Conservation (phyloP, 805 yeast species). For the Hanseniaspora valbyensis region DNA sequence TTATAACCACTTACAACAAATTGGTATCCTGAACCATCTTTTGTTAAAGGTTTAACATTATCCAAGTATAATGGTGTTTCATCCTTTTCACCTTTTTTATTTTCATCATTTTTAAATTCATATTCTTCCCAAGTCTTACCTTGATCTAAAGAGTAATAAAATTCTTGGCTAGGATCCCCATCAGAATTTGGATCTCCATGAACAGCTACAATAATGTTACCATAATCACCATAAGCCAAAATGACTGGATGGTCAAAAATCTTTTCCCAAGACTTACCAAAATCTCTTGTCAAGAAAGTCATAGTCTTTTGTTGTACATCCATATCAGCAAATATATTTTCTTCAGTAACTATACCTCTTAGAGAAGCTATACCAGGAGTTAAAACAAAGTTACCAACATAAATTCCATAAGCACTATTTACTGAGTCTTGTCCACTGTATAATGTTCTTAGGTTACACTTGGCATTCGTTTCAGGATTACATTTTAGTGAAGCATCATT, state of each 20-base stretch:
- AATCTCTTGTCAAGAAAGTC: conserved; percentile 63
- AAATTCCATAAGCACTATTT: conserved; percentile 20
- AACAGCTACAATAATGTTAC: conserved; percentile 58
- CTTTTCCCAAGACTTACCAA: conserved; percentile 61
- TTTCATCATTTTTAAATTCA: conserved; percentile 23
- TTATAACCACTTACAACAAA: conserved; percentile 26
- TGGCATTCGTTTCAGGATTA: conserved; percentile 25
- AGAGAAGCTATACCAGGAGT: conserved; percentile 14
- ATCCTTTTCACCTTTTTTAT: not conserved
- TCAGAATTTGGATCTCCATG: conserved; percentile 33
- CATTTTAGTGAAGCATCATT: not conserved
- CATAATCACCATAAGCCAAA: conserved; percentile 64
- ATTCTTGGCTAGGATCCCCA: conserved; percentile 29
- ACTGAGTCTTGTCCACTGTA: conserved; percentile 28
- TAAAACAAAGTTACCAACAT: conserved; percentile 27
- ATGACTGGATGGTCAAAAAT: conserved; percentile 43
- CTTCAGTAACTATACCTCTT: conserved; percentile 25
- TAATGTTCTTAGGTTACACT: conserved; percentile 32
- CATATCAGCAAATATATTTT: conserved; percentile 33
- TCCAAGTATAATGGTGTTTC: conserved; percentile 1
- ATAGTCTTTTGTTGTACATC: conserved; percentile 25
- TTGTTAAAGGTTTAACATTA: conserved; percentile 38
- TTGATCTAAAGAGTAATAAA: conserved; percentile 56
- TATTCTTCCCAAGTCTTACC: conserved; percentile 54
- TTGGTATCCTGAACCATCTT: conserved; percentile 58